Evolutionary conservation across 2,329 filamentous ascomycete genomes (phyloP), one percentile per base, ranked within the genome.

Genomic region (Capronia americana): DNA sequence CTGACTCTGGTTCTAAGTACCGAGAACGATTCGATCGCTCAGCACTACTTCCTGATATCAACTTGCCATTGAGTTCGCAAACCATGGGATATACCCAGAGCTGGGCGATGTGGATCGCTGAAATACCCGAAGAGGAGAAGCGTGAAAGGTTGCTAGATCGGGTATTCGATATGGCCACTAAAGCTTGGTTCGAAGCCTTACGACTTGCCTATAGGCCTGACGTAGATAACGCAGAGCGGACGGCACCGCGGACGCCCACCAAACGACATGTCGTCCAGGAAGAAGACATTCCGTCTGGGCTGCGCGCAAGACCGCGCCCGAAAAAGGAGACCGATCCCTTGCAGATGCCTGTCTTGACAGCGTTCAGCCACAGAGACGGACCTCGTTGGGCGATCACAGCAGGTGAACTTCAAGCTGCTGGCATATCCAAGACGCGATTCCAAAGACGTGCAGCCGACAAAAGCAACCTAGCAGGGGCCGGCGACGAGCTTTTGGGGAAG

Each of bases 171-270:
- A 68, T 65, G 17, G 64, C 70, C 57, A 59, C 68, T 28, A 66
- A 68, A 6, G 67, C 66, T 3, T 73, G 71, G 71, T 67, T 59
- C 32, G 69, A 69, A 64, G 68, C 68, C 20, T 48, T 70, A 23
- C 65, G 68, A 17, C n/a, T 68, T 28, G 68, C 63, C 14, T 68
- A 66, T 51, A 57, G 56, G 46, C 38, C 65, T 17, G 63, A 62
- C 28, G 26, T 23, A 11, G 11, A 26, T 24, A 14, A 4, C 12
- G n/a, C 34, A 23, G 30, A 60, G 23, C 6, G n/a, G 10, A 41
- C 20, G 8, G 28, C 58, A 26, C 32, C 46, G 23, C 44, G 46
- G n/a, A 51, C 23, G 10, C 26, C 60, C 8, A 46, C 7, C 20
- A 62, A 54, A 23, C 63, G 41, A 44, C 46, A 30, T 32, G 48